Evolutionary conservation across 192 early-diverging fungal genomes (phyloP), one percentile per base, ranked within the genome.

Genomic region (Podila verticillata): DNA sequence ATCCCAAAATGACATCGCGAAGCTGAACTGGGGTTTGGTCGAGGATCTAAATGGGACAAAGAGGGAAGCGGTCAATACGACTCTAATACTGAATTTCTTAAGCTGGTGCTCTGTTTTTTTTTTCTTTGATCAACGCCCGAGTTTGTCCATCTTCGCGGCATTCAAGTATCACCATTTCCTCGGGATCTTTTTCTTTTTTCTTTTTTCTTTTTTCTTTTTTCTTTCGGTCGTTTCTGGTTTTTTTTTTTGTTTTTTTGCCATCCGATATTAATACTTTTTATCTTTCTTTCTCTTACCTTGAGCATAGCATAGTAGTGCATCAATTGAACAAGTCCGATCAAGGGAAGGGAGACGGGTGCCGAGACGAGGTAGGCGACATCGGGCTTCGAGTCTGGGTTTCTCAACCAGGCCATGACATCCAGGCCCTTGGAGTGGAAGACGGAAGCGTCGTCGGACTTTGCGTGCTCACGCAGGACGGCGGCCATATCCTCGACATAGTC

Each of bases 291-390:
- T 64, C 24, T 72, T 80, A 80, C 77, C 68, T 90, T 91, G 73
- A 94, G 87, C 85, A 92, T 91, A 32, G 96, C 89, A 87, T 91
- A 92, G 87, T 97, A 96, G 56, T 96, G 91, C 69, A 95, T 85
- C 39, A 98, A 85, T 85, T 98, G 96, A 32, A 93, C 94, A 57
- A 98, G 84, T 57, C 95, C 96, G 65, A 98, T 95, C 66, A 98
- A 86, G 29, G 96, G 95, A 60, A 95, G 86, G 68, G 91, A 92
- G 44, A 96, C 89, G 29, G 93, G 90, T 10, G 95, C 93, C 56
- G 90, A 90, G 31, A 96, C 85, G 32, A 96, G 81, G 59, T 92
- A 91, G 47, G 92, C 91, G 73, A 93, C 89, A 84, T 91, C 92
- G 31, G 96, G 96, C 51, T 91, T 84, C 26, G 91, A 85, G 70